Conservation (phyloP, 1,284 basidiomycete genomes). For the Gymnopus androsaceus region DNA sequence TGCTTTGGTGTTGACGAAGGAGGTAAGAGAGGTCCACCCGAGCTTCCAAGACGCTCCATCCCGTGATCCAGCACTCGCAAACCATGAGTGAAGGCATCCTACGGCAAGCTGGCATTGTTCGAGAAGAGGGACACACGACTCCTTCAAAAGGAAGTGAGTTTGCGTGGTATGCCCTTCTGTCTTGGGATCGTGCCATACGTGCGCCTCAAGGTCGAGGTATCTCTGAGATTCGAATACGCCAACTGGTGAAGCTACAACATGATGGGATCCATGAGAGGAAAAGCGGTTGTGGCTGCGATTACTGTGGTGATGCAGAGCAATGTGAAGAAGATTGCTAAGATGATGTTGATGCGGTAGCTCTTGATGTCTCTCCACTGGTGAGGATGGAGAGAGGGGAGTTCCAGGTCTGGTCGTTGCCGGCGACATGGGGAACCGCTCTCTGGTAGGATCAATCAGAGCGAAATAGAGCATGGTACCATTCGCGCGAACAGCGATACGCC, state of each 20-base stretch:
- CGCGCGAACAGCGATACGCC: constrained; percentile 57
- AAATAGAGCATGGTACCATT: constrained; percentile 72
- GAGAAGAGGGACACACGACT: constrained; percentile 62
- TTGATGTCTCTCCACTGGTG: constrained; percentile 20
- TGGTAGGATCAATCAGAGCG: constrained; percentile 57
- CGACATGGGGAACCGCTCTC: constrained; percentile 58
- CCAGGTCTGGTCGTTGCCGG: constrained; percentile 44
- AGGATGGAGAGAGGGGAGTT: constrained; percentile 39
- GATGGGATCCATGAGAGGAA: constrained; percentile 20
- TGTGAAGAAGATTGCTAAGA: constrained; percentile 21
- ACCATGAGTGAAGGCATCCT: constrained; percentile 52
- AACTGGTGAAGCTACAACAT: constrained; percentile 44
- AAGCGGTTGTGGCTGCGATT: constrained; percentile 26
- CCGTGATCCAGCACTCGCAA: constrained; percentile 27
- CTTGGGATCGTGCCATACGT: constrained; percentile 52
- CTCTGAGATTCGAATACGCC: constrained; percentile 81
- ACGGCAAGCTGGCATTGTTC: constrained; percentile 49
- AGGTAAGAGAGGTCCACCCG: not conserved
- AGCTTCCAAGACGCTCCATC: not conserved
- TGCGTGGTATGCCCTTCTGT: constrained; percentile 52
- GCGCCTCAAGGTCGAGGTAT: constrained; percentile 77
- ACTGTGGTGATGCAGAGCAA: constrained; percentile 22
- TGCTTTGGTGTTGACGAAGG: not conserved
- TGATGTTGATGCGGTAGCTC: constrained; percentile 19
- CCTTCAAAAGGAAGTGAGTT: constrained; percentile 54